Evolutionary conservation across 2,329 filamentous ascomycete species (phyloP).

Genomic region (Ambrosiella xylebori): DNA sequence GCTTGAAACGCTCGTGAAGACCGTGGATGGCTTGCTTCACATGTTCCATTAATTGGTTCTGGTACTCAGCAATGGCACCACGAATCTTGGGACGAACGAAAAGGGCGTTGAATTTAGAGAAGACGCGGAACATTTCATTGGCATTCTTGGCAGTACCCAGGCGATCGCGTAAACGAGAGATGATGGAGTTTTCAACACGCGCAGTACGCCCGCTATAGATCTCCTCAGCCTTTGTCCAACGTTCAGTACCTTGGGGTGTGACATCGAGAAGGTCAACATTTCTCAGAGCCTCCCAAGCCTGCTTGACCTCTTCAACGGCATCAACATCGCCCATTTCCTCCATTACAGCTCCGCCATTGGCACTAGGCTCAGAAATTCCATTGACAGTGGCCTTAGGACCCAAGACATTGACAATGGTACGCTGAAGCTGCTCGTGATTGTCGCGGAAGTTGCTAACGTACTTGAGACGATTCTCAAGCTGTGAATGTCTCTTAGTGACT

Average conservation of each 20-base stretch:
- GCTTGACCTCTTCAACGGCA: constrained; percentile 85
- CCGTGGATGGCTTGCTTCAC: constrained; percentile 91
- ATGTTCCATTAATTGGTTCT: constrained; percentile 93
- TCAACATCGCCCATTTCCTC: constrained; percentile 96
- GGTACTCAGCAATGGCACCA: constrained; percentile 93
- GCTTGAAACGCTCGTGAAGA: constrained; percentile 93
- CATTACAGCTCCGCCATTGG: constrained; percentile 46
- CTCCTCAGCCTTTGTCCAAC: constrained; percentile 87
- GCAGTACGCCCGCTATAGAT: constrained; percentile 96
- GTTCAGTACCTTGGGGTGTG: constrained; percentile 69
- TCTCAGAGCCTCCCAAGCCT: constrained; percentile 84
- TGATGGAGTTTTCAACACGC: constrained; percentile 96
- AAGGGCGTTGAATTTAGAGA: constrained; percentile 98
- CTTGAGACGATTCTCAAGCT: constrained; percentile 76
- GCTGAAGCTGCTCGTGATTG: constrained; percentile 93
- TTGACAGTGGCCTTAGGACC: constrained; percentile 48
- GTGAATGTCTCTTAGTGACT: constrained; percentile 70
- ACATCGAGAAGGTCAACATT: constrained; percentile 94
- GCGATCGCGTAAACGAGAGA: constrained; percentile 78
- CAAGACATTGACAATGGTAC: constrained; percentile 92
- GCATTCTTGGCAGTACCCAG: constrained; percentile 91
- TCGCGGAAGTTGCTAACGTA: constrained; percentile 91
- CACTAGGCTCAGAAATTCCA: constrained; percentile 22
- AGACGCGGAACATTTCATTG: constrained; percentile 99
- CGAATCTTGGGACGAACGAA: constrained; percentile 98